Base-by-base conservation (phyloP, 129 eudicot genomes). In the Tanacetum coccineum region DNA sequence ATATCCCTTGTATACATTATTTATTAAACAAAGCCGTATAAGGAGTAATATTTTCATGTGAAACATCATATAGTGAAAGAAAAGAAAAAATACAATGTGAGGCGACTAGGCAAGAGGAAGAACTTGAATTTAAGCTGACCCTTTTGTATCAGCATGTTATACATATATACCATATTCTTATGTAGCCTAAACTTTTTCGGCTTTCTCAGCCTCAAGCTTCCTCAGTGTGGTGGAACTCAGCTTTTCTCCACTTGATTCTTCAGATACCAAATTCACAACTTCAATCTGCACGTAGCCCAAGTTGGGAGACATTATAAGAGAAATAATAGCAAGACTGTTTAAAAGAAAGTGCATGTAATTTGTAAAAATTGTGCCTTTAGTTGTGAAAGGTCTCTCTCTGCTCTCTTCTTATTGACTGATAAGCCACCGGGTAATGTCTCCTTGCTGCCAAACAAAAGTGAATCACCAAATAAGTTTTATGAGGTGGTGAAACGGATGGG, bases 371-470 rank as follows among this genome's bases (percentile, higher is more conserved):
- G 47, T 51, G 87, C 99, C 93, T 94, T 94, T 56, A 94, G 77
- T 63, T 89, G 85, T 13, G 88, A 79, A 11, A 94, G 90, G 67
- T 85, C 93, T 77, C 78, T 87, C 82, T 94, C 99, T 0, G 83
- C 87, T 81, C 99, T 87, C 85, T 84, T 94, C 69, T 73, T 82
- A 67, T 94, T 94, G 62, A 94, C 97, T 0, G 95, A 94, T 20
- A 84, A 50, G 32, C 99, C 99, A 69, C 99, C 99, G 17, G 95
- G 85, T 55, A 76, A 67, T 4, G 97, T 94, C 84, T 94, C 99
- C 77, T 89, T 89, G 83, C 99, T 94, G 88, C 79, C 77, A 68
- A 56, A 81, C 78, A 76, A 58, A 26, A 57, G 1, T 36, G 1
- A 7, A 36, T 36, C 42, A 36, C 10, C 42, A 36, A 36, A 36